phyloP scores from a whole-genome alignment of 2,329 filamentous ascomycete genomes.

The Botrytis cinerea region DNA sequence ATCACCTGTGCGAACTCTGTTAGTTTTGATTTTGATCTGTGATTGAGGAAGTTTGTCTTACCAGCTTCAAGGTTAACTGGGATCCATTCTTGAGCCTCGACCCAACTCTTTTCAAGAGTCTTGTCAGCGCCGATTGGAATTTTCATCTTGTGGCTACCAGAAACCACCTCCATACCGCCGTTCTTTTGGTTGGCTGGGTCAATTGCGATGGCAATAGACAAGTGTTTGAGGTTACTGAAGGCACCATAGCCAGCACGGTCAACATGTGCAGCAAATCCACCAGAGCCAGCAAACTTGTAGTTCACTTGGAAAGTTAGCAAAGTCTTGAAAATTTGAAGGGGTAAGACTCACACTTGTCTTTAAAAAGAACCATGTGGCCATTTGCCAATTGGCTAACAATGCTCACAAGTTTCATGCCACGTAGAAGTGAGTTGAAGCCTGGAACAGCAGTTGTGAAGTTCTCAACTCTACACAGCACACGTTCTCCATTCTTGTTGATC shows the following conservation, averaged over 20 bases:
- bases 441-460: slow-evolving; percentile 24
- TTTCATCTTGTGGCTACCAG: slow-evolving; percentile 42
- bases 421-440: background rate
- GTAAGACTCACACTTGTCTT: slow-evolving; percentile 37
- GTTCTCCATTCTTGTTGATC: slow-evolving; percentile 40
- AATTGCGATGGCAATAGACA: slow-evolving; percentile 43
- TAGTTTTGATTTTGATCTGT: background rate
- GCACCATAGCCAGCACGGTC: slow-evolving; percentile 44
- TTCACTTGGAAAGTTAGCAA: slow-evolving; percentile 36
- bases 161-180: slow-evolving; percentile 43
- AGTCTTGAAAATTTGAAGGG: background rate
- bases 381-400: slow-evolving; percentile 36
- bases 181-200: slow-evolving; percentile 41
- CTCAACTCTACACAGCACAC: slow-evolving; percentile 43
- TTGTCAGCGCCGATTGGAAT: slow-evolving; percentile 41
- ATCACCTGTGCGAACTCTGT: slow-evolving; percentile 34
- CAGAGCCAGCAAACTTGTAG: slow-evolving; percentile 43
- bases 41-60: slow-evolving; percentile 24
- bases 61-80: slow-evolving; percentile 41
- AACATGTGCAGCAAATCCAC: slow-evolving; percentile 43
- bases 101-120: slow-evolving; percentile 41
- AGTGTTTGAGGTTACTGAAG: slow-evolving; percentile 42
- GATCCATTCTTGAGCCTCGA: slow-evolving; percentile 40
- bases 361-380: slow-evolving; percentile 35
- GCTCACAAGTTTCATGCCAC: background rate